Base-by-base conservation (phyloP, 257 asterid species). In the Petunia axillaris region DNA sequence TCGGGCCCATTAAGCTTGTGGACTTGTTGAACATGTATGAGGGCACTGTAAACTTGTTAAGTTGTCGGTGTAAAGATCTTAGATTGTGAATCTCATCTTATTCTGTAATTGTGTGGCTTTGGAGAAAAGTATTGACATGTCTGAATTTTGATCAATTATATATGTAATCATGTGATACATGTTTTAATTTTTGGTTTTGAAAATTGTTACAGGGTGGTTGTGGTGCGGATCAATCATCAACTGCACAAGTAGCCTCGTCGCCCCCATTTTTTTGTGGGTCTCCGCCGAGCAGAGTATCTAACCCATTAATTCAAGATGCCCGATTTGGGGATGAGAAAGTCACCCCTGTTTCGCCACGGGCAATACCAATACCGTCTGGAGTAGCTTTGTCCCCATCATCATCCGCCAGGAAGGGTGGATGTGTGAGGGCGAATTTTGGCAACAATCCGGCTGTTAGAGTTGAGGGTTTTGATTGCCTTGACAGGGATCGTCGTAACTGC, bases 241-340 rank as follows among this genome's bases (percentile, higher is more conserved):
- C 77, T 64, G 53, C 92, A 64, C 94, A 87, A 79, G 85, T 86
- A 85, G 96, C 97, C 83, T 91, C 97, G 92, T 94, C 99, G 89
- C 99, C 98, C 97, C 98, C 98, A 64, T 96, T 92, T 96, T 96
- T 94, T 90, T 67, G 90, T 2, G 98, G 99, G 98, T 96, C 99
- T 16, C 99, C 99, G 91, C 99, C 99, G 90, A 89, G 95, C 81
- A 90, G 99, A 92, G 98, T 91, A 40, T 92, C 99, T 91, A 96
- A 96, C 97, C 99, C 99, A 58, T 89, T 96, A 89, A 90, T 94
- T 91, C 96, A 91, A 81, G 99, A 94, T 52, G 89, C 94, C 1
- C 92, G 95, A 11, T 96, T 96, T 52, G 92, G 95, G 74, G 97
- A 90, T 75, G 95, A 88, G 50, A 92, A 86, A 46, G 73, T 81